Evolutionary conservation across 805 yeast genomes (phyloP), one percentile per base, ranked within the genome.

Genomic region (Kuraishia piskuri): DNA sequence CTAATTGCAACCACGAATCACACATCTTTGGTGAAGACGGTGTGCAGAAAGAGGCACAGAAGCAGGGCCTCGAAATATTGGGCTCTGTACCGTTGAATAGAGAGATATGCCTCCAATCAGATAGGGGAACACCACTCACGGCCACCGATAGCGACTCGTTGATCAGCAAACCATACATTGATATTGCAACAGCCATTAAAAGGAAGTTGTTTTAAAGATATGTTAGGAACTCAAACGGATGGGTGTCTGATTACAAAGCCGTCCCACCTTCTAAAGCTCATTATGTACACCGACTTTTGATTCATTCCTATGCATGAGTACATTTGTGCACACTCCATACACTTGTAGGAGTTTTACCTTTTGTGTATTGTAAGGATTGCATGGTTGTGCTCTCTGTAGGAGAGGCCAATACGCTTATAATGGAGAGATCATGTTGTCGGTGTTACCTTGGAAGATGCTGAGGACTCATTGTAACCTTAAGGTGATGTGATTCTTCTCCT

Each of bases 11-110:
- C 50, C 90, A 86, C 58, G 84, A 83, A 57, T 74, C 86, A 10
- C 92, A 86, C 60, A 74, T 89, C 1, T 89, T 89, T 69, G 96
- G 95, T 0, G 63, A 73, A 7, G 84, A 80, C 24, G 89, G 88
- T 2, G 82, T 79, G 0, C 74, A 78, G 0, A 58, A 63, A 23
- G 77, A 76, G 54, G 84, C 83, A 53, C 61, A 71, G 50, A 67
- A 68, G 46, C 71, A 74, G 49, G 73, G 74, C 1, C 62, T 87
- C 20, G 75, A 72, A 1, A 68, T 85, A 1, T 62, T 89, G 20
- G 92, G 87, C 0, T 77, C 82, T 1, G 76, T 89, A 22, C 96
- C 96, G 0, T 69, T 89, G 45, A 75, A 77, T 54, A 81, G 75
- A 36, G 74, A 72, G 2, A 84, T 88, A 1, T 83, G 90, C 58